Evolutionary conservation across 352 stramenopile species (phyloP).

Genomic region (Pythium monospermum): DNA sequence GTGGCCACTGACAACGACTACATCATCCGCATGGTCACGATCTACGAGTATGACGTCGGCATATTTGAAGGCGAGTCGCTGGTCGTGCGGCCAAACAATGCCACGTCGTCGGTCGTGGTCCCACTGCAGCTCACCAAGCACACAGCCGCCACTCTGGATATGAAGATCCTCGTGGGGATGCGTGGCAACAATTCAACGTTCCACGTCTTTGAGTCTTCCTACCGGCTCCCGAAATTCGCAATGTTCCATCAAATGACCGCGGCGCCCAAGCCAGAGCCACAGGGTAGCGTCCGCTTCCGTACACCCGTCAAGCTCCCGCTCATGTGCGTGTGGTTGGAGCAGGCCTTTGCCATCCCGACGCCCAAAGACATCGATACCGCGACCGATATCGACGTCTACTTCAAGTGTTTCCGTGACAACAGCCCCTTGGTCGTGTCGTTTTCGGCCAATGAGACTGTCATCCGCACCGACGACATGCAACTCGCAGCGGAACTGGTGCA

Average conservation of each 20-base stretch:
- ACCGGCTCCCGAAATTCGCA: constrained; percentile 83
- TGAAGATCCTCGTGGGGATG: constrained; percentile 76
- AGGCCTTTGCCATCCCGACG: constrained; percentile 47
- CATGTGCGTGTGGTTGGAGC: constrained; percentile 69
- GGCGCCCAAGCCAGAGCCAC: constrained; percentile 23
- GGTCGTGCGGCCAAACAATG: constrained; percentile 46
- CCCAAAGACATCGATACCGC: constrained; percentile 29
- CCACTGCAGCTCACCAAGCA: constrained; percentile 65
- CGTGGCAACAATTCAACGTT: constrained; percentile 75
- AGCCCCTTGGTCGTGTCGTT: constrained; percentile 43
- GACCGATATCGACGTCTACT: constrained; percentile 40
- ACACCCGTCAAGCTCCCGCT: constrained; percentile 70
- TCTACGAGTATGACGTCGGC: constrained; percentile 84
- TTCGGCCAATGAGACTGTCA: constrained; percentile 44
- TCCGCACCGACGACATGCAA: constrained; percentile 84
- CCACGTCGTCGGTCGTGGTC: constrained; percentile 41
- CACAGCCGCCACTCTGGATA: constrained; percentile 51
- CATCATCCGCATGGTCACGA: constrained; percentile 83
- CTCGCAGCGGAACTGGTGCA: constrained; percentile 86
- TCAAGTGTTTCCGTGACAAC: constrained; percentile 57
- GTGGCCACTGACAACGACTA: constrained; percentile 81
- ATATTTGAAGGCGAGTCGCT: constrained; percentile 86
- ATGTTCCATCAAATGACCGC: constrained; percentile 58
- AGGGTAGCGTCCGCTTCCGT: constrained; percentile 60
- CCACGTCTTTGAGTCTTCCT: constrained; percentile 83